phyloP scores from a whole-genome alignment of 139 green algal species.

The Monoraphidium neglectum region DNA sequence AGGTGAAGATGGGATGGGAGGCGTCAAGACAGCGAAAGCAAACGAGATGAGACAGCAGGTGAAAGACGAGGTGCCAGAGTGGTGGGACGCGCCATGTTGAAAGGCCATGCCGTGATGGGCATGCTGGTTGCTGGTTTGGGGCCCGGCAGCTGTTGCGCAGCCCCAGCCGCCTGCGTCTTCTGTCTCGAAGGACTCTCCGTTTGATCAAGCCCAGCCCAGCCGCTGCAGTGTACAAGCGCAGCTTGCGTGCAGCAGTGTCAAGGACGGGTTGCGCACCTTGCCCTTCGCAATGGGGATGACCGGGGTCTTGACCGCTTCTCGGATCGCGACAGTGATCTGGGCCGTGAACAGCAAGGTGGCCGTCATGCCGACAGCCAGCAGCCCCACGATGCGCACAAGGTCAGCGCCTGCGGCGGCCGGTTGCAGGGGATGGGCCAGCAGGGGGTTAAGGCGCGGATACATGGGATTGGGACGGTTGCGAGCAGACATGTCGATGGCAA shows the following conservation, averaged over 20 bases:
- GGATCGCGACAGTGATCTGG: constrained; percentile 56
- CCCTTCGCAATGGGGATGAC: constrained; percentile 48
- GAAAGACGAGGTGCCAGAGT: neutral
- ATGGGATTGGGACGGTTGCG: neutral
- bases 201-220: neutral
- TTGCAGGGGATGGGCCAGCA: too few relatives aligned
- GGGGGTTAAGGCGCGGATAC: neutral
- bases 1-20: neutral
- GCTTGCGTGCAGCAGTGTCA: neutral
- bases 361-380: constrained; percentile 59
- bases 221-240: neutral
- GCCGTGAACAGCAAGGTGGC: constrained; percentile 69
- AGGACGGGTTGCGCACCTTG: neutral
- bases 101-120: too few relatives aligned
- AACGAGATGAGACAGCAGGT: neutral
- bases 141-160: too few relatives aligned
- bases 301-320: constrained; percentile 52
- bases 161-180: too few relatives aligned
- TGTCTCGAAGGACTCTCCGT: too few relatives aligned
- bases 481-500: neutral
- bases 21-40: too few relatives aligned
- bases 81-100: neutral
- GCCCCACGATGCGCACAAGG: constrained; percentile 50
- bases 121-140: too few relatives aligned
- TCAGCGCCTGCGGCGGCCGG: constrained; percentile 39